phyloP scores from a whole-genome alignment of 345 rosid genomes.

The Salix udensis region DNA sequence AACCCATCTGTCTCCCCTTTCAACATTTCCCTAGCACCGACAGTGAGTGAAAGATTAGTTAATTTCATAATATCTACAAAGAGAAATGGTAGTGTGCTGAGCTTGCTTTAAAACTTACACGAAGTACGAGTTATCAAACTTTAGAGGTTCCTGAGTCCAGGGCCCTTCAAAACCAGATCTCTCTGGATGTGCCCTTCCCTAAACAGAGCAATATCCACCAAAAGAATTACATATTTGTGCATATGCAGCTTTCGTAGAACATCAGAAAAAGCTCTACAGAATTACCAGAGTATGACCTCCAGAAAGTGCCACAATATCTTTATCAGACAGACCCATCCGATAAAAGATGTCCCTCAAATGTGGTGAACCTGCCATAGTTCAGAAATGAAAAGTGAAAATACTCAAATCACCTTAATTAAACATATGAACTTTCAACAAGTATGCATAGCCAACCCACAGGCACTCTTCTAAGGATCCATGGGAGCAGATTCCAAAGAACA shows the following conservation, averaged over 20 bases:
- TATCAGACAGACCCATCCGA: conserved; percentile 85
- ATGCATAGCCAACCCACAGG: neutral
- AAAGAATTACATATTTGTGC: conserved; percentile 3
- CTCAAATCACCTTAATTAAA: neutral
- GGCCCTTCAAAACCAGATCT: conserved; percentile 97
- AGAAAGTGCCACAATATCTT: conserved; percentile 79
- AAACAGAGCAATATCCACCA: conserved; percentile 16
- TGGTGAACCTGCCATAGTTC: conserved; percentile 44
- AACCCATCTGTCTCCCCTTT: conserved; percentile 76
- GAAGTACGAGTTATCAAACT: conserved; percentile 93
- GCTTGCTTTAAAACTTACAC: conserved; percentile 44
- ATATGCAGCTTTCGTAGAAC: neutral
- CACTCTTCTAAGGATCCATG: neutral
- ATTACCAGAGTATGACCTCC: conserved; percentile 52
- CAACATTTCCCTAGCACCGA: conserved; percentile 54
- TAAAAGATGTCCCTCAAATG: conserved; percentile 81
- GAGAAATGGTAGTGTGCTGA: neutral
- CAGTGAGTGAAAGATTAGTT: neutral
- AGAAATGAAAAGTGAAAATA: neutral
- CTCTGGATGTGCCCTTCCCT: conserved; percentile 94
- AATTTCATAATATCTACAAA: neutral
- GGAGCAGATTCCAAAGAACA: neutral
- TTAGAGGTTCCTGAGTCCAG: conserved; percentile 89
- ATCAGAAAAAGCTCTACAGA: neutral
- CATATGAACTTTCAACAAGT: neutral